These are phyloP conservation scores for Phylloporus scabripes DNA, from an alignment of 768 basidiomycete genomes.

Conservation along the genomic window DNA sequence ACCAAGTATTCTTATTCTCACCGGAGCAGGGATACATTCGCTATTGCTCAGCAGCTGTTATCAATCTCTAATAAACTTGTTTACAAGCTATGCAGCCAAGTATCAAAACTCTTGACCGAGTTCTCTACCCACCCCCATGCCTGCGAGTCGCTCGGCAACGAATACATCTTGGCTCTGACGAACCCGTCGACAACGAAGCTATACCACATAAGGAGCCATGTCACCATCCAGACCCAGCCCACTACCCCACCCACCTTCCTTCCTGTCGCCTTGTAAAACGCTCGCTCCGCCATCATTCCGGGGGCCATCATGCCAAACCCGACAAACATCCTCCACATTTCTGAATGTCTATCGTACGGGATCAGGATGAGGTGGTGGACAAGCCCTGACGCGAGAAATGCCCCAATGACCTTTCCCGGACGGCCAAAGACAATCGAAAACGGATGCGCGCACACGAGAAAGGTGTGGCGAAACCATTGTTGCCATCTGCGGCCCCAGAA, in stretches of 20 bases:
- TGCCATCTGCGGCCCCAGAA: conserved; percentile 1
- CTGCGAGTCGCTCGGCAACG: not conserved
- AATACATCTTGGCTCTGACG: not conserved
- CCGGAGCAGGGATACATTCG: too few relatives aligned
- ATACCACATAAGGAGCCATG: not conserved
- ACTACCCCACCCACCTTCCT: not conserved
- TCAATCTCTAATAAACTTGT: not conserved
- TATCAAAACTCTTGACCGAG: not conserved
- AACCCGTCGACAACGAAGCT: not conserved
- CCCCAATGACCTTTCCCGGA: not conserved
- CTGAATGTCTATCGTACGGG: not conserved
- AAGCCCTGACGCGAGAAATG: not conserved
- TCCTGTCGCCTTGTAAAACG: not conserved
- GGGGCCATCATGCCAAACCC: conserved; percentile 1
- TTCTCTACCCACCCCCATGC: not conserved
- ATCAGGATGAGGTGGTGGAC: not conserved
- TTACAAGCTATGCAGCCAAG: not conserved
- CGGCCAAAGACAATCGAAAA: not conserved
- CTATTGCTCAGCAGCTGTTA: not conserved
- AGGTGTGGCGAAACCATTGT: not conserved
- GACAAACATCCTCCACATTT: conserved; percentile 1
- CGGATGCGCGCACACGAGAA: not conserved
- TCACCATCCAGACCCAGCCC: conserved; percentile 1
- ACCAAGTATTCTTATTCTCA: too few relatives aligned
- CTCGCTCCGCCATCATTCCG: not conserved